A percentile compares a stretch with the other conserved stretches of the same genome.
phyloP scores from a whole-genome alignment of 176 grass and related monocot genomes.

The Bothriochloa decipiens region DNA sequence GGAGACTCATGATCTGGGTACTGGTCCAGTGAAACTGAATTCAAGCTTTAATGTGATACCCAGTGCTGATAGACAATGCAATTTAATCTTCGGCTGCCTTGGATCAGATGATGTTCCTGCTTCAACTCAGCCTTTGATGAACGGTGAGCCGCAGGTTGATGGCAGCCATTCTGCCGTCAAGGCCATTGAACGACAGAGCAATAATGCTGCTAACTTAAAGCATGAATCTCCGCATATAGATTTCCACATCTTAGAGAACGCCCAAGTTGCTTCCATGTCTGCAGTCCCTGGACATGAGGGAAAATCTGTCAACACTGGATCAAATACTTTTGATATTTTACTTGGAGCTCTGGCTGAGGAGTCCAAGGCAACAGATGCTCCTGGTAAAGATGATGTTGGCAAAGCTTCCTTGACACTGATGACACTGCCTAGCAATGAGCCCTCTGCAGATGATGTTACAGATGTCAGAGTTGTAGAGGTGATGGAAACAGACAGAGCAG shows the following conservation, averaged over 20 bases:
- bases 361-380: conserved; percentile 39
- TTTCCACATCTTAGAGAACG: not conserved
- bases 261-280: not conserved
- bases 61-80: conserved; percentile 2
- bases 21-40: conserved; percentile 12
- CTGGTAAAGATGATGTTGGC: conserved; percentile 42
- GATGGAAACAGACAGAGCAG: not conserved
- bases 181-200: not conserved
- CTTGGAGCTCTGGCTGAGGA: conserved; percentile 58
- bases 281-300: conserved; percentile 26
- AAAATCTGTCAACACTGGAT: conserved; percentile 7
- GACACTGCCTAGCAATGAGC: conserved; percentile 45
- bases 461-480: conserved; percentile 29
- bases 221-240: conserved; percentile 11
- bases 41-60: not conserved
- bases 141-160: not conserved
- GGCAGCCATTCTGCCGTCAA: conserved; percentile 9
- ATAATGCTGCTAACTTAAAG: conserved; percentile 3
- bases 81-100: conserved; percentile 4
- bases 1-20: conserved; percentile 5
- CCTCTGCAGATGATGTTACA: conserved; percentile 16
- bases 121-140: conserved; percentile 21
- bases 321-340: conserved; percentile 57
- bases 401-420: conserved; percentile 50
- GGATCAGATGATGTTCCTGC: conserved; percentile 10